Base-by-base conservation (phyloP, 371 early-diverging fungal species). In the Apophysomyces sp. region DNA sequence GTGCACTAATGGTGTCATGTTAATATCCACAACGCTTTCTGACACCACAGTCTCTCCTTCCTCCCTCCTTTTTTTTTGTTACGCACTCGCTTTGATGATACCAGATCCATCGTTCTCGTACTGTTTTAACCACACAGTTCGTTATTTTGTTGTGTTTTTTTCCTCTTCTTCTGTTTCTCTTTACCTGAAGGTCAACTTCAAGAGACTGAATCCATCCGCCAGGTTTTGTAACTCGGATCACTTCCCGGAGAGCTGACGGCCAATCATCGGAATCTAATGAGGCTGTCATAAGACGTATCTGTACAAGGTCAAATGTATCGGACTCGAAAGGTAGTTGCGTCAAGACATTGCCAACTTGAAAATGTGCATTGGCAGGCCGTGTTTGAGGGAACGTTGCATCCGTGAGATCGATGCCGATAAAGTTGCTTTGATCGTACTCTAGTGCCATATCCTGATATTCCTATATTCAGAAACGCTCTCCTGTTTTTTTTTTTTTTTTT, bases 281-380 rank as follows among this genome's bases (percentile, higher is more conserved):
- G 24, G 81, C 65, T 37, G 81, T 76, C 63, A 85, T 77, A 37
- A 86, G 68, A 18, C 88, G 68, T 49, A 84, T 65, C 58, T 85
- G 73, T 16, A 86, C 75, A 60, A 84, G 77, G 58, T 87, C 88
- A 65, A 87, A 87, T 1, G 81, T 76, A 36, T 82, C 66, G 60
- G 85, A 82, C 12, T 77, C 65, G 62, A 85, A 88, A 5, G 83
- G 84, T 6, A 88, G 71, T 13, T 80, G 65, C 16, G 80, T 72
- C 21, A 78, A 37, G 0, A 78, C 74, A 64, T 88, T 78, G n/a
- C 72, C 81, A 2, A 68, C 58, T 27, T 73, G 61, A 53, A 83
- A 83, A 31, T 66, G 58, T 1, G 77, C 78, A 52, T 83, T 83
- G 27, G 68, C 62, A 26, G 84, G 82, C 44, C 69, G 61, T 53